Base-by-base conservation (phyloP, 106 monocot genomes). In the Apostasia ramifera region DNA sequence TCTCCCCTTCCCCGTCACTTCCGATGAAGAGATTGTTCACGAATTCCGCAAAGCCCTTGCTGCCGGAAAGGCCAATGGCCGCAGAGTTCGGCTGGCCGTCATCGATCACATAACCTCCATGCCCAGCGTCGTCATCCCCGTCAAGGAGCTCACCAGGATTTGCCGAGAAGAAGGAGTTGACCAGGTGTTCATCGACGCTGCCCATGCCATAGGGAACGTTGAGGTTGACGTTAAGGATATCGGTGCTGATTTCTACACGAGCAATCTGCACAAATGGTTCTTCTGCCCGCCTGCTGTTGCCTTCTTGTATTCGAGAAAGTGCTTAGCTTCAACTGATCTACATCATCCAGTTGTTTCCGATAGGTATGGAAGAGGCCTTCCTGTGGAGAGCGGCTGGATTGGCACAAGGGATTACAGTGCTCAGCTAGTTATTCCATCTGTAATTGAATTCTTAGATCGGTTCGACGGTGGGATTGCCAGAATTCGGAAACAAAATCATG, bases 261-360 rank as follows among this genome's bases (percentile, higher is more conserved):
- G 82, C 39, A 86, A 86, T 55, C 80, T 86, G 59, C 82, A 86
- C 66, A 86, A 82, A 53, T 86, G 86, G 86, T 77, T 86, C 74
- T 86, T 86, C 76, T 86, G 82, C 71, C 86, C 86, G 1, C 80
- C 86, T 6, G 76, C 82, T 3, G 82, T 82, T 4, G 82, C 86
- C 3, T 86, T 86, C 66, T 69, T 86, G 70, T 71, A 86, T 71
- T 51, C 66, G 13, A 66, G 63, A 58, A 83, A 73, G 61, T 62
- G 74, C 26, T 3, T 40, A 2, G 49, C 40, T 6, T 46, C 66
- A 4, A 47, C 65, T 4, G 55, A 62, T 60, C 67, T 86, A 59
- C 86, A 86, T 53, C 83, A 86, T 42, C 83, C 86, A 6, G 82
- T 83, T 47, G 86, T 86, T 49, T 86, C 86, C 8, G 73, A 76